phyloP scores from a whole-genome alignment of 768 basidiomycete species.

The Kondoa malvinella region DNA sequence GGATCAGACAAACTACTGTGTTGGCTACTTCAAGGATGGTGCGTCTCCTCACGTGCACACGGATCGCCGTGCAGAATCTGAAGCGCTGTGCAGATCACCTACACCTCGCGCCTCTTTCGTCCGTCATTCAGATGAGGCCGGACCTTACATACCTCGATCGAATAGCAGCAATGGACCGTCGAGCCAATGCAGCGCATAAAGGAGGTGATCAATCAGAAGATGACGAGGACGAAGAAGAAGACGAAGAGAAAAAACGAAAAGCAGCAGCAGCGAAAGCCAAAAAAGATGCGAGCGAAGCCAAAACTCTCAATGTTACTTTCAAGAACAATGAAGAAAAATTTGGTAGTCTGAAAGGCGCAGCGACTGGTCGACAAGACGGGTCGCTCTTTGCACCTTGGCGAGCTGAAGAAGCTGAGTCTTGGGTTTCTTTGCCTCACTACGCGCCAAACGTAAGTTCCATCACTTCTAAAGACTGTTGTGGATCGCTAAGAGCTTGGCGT shows the following conservation, averaged over 20 bases:
- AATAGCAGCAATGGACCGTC: conserved; percentile 21
- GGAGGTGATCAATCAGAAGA: conserved; percentile 13
- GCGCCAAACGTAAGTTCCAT: conserved; percentile 9
- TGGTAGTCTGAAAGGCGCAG: not conserved
- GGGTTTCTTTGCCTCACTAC: conserved; percentile 13
- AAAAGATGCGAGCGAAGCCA: conserved; percentile 2
- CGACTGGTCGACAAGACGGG: conserved; percentile 13
- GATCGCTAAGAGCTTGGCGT: too few species aligned
- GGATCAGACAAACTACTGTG: conserved; percentile 28
- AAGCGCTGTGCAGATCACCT: conserved; percentile 23
- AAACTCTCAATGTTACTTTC: conserved; percentile 6
- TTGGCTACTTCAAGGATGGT: conserved; percentile 29
- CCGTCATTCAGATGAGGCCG: conserved; percentile 29
- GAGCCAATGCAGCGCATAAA: conserved; percentile 17
- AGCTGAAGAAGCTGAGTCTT: conserved; percentile 14
- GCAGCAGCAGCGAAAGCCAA: conserved; percentile 11
- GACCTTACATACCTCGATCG: conserved; percentile 29
- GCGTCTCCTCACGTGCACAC: conserved; percentile 6
- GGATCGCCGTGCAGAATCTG: not conserved
- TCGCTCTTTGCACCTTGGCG: conserved; percentile 16
- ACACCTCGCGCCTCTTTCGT: conserved; percentile 28
- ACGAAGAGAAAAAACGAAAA: conserved; percentile 8
- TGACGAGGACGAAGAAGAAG: conserved; percentile 12
- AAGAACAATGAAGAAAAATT: conserved; percentile 6
- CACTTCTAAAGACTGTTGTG: too few species aligned